These are phyloP conservation scores for Peltaster fructicola DNA, from an alignment of 2,329 filamentous ascomycete genomes.

Conservation along the genomic window DNA sequence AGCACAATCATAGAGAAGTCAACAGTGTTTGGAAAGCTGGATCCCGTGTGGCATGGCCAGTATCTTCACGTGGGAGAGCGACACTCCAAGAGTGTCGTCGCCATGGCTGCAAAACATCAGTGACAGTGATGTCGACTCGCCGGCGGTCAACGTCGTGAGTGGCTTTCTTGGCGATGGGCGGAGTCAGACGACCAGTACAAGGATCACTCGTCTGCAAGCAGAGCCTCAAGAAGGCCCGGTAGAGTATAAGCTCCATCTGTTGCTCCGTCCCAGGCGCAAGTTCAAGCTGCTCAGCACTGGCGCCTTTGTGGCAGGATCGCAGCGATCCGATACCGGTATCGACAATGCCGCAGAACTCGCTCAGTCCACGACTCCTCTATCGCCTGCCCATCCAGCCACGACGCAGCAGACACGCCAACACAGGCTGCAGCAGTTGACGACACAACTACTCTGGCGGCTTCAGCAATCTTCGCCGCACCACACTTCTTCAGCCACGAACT, in stretches of 20 bases:
- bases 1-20: too few species aligned
- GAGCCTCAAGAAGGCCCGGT: slow-evolving; percentile 90
- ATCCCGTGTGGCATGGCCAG: slow-evolving; percentile 74
- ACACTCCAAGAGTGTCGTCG: slow-evolving; percentile 73
- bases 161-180: background rate
- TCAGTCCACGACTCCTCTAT: too few species aligned
- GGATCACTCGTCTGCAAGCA: slow-evolving; percentile 58
- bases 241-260: slow-evolving; percentile 88
- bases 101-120: slow-evolving; percentile 51
- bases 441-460: slow-evolving; percentile 82
- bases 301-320: slow-evolving; percentile 32
- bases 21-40: too few species aligned
- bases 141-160: background rate
- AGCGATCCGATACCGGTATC: too few species aligned
- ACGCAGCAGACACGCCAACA: slow-evolving; percentile 60
- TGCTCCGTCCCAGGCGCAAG: slow-evolving; percentile 58
- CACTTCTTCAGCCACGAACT: slow-evolving; percentile 55
- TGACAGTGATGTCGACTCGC: too few species aligned
- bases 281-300: slow-evolving; percentile 56
- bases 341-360: too few species aligned
- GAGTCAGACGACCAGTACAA: background rate
- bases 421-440: slow-evolving; percentile 78
- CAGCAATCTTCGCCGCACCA: slow-evolving; percentile 92
- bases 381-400: too few species aligned
- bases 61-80: slow-evolving; percentile 85